phyloP scores from a whole-genome alignment of 257 asterid species.

The Rhazya stricta region DNA sequence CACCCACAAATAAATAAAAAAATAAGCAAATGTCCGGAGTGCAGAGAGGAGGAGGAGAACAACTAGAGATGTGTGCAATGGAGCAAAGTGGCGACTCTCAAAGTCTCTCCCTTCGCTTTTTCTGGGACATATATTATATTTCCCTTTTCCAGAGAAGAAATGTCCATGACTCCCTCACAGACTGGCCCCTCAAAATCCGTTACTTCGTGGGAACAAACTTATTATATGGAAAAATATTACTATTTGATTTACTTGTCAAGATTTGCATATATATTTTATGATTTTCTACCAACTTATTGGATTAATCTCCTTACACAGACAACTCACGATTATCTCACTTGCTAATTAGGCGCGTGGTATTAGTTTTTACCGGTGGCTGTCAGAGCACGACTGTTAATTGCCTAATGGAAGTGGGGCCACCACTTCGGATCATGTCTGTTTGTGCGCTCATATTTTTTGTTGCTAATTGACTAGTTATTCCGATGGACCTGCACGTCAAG shows the following conservation, averaged over 20 bases:
- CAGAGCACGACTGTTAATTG: background rate
- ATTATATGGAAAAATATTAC: background rate
- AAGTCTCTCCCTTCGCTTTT: background rate
- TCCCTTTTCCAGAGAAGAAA: background rate
- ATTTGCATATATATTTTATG: background rate
- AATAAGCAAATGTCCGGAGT: background rate
- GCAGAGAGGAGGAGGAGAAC: background rate
- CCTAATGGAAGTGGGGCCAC: too few species aligned
- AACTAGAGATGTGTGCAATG: conserved; percentile 20
- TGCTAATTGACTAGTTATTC: too few species aligned
- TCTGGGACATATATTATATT: background rate
- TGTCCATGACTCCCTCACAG: background rate
- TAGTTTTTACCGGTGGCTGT: background rate
- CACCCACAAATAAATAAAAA: background rate
- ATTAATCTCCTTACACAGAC: background rate
- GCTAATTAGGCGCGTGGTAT: background rate
- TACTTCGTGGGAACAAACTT: background rate
- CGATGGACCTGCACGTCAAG: background rate
- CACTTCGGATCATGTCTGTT: too few species aligned
- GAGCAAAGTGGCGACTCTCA: background rate
- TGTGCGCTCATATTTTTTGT: background rate
- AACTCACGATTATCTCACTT: too few species aligned
- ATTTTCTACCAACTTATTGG: background rate
- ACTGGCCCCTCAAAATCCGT: conserved; percentile 15
- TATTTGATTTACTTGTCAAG: background rate